Conservation (phyloP, 2,329 filamentous ascomycete genomes). For the Aspergillus neoniger region DNA sequence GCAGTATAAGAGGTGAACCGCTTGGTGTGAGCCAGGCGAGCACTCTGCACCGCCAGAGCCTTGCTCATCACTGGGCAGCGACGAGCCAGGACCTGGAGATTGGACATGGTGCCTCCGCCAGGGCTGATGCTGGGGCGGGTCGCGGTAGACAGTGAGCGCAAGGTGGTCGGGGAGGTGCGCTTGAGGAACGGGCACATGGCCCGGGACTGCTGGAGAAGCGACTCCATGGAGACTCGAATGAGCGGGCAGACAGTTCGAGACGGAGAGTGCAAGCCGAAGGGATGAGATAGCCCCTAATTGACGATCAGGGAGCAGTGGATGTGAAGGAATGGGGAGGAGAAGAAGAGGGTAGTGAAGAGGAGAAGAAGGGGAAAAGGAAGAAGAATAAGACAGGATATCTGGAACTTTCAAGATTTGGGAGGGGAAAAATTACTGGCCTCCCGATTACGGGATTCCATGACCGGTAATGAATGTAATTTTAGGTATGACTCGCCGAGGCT, state of each 20-base stretch:
- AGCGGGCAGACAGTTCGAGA: constrained; percentile 1
- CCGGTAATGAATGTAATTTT: constrained; percentile 6
- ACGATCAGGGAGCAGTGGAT: constrained; percentile 1
- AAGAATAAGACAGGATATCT: background rate
- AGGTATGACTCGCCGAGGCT: constrained; percentile 9
- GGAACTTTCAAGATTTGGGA: constrained; percentile 13
- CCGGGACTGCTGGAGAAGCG: constrained; percentile 91
- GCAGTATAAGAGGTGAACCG: constrained; percentile 41
- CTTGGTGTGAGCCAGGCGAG: constrained; percentile 42
- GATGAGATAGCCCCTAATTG: background rate
- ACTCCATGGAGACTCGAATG: constrained; percentile 68
- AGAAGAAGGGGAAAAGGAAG: constrained; percentile 6
- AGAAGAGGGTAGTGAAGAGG: background rate
- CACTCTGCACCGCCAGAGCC: constrained; percentile 81
- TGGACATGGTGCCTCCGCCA: constrained; percentile 92
- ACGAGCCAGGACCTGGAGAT: constrained; percentile 88
- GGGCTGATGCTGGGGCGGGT: constrained; percentile 65
- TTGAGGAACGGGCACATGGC: constrained; percentile 97
- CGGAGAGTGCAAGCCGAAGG: background rate
- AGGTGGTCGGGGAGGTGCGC: constrained; percentile 86
- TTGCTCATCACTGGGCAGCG: constrained; percentile 99
- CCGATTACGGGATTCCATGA: background rate
- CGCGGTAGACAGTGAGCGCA: constrained; percentile 79
- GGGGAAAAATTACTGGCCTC: background rate
- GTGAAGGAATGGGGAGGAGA: background rate